These are phyloP conservation scores for Aegilops umbellulata DNA, from an alignment of 176 grass and related monocot genomes.

Conservation along the genomic window DNA sequence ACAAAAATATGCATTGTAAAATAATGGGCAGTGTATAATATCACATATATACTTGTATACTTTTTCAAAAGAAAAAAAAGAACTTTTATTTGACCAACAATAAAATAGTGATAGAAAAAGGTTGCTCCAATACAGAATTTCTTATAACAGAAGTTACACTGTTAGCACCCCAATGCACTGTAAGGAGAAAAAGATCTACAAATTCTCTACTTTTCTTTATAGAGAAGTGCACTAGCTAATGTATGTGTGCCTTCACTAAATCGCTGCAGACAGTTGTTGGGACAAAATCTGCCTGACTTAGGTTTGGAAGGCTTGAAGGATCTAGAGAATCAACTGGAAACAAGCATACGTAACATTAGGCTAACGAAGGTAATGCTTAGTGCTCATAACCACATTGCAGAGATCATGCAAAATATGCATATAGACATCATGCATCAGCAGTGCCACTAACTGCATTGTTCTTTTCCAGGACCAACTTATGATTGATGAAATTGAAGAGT, in stretches of 20 bases:
- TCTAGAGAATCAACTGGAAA: slow-evolving; percentile 11
- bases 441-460: neutral
- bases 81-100: too few species aligned
- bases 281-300: neutral
- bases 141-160: too few species aligned
- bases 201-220: too few species aligned
- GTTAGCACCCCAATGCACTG: too few species aligned
- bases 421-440: neutral
- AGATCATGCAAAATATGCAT: neutral
- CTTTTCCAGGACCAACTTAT: slow-evolving; percentile 13
- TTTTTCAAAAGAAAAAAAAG: neutral
- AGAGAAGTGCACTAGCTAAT: neutral
- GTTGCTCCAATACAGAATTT: too few species aligned
- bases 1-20: too few species aligned
- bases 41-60: neutral
- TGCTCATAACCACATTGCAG: neutral
- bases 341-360: neutral
- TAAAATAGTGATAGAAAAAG: too few species aligned
- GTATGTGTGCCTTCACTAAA: neutral
- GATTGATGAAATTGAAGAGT: neutral
- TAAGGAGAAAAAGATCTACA: too few species aligned
- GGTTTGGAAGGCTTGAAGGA: neutral
- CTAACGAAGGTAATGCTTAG: neutral
- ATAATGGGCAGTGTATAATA: too few species aligned
- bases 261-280: neutral